phyloP scores from a whole-genome alignment of 2,329 filamentous ascomycete species.

The Metarhizium guizhouense region DNA sequence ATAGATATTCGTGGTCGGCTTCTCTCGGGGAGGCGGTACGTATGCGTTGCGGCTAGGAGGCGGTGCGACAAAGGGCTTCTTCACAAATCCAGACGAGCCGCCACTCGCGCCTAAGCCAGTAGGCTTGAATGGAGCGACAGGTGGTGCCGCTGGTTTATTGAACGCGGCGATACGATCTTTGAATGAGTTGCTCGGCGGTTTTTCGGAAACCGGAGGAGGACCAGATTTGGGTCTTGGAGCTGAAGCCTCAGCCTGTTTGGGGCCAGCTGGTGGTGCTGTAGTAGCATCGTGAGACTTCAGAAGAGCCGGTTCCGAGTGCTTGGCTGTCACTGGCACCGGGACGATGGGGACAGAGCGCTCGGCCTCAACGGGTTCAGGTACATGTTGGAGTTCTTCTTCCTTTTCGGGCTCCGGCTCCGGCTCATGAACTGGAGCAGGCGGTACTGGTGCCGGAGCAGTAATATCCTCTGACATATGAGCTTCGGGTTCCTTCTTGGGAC shows the following conservation, averaged over 20 bases:
- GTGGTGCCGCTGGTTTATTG: constrained; percentile 80
- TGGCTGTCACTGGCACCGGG: constrained; percentile 16
- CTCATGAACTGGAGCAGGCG: constrained; percentile 13
- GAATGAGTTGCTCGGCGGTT: constrained; percentile 71
- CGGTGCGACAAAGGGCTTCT: constrained; percentile 93
- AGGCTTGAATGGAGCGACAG: constrained; percentile 84
- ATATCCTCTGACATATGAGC: constrained; percentile 25
- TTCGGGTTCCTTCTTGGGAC: constrained; percentile 51
- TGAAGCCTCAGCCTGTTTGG: constrained; percentile 29
- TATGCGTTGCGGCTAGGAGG: constrained; percentile 90
- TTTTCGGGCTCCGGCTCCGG: constrained; percentile 23
- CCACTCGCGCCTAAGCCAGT: constrained; percentile 46
- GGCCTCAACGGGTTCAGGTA: constrained; percentile 20
- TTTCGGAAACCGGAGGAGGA: constrained; percentile 61
- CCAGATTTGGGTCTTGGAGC: constrained; percentile 32
- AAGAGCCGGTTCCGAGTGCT: constrained; percentile 20
- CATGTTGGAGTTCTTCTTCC: constrained; percentile 18
- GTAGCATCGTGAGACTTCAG: constrained; percentile 6
- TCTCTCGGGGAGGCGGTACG: constrained; percentile 65
- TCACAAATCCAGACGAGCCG: constrained; percentile 64
- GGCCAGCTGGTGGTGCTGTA: constrained; percentile 13
- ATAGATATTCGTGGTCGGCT: constrained; percentile 67
- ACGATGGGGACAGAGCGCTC: constrained; percentile 24
- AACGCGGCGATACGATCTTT: constrained; percentile 95
- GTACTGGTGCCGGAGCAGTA: constrained; percentile 24